Conservation (phyloP, 257 asterid genomes). For the Gentiana dahurica region DNA sequence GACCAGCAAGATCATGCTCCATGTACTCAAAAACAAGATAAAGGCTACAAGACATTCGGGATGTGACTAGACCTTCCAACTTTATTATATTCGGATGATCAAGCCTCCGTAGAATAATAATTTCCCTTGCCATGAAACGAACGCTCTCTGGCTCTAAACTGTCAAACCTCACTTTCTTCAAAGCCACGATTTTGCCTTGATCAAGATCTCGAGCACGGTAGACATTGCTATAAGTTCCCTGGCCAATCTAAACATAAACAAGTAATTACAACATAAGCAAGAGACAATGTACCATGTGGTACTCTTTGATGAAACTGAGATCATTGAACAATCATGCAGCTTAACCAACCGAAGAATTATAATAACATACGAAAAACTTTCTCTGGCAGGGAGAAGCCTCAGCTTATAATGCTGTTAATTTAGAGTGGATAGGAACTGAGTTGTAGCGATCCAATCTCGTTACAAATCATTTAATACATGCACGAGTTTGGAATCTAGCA, state of each 20-base stretch:
- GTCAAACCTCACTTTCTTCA: conserved; percentile 93
- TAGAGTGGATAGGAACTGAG: no score
- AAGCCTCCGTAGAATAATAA: conserved; percentile 75
- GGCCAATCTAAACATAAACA: conserved; percentile 60
- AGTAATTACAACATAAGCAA: conserved; percentile 1
- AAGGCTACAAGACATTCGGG: conserved; percentile 92
- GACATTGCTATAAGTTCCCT: conserved; percentile 92
- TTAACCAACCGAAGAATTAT: not conserved
- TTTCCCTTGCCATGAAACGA: conserved; percentile 97
- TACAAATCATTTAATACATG: no score
- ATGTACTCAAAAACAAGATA: conserved; percentile 91
- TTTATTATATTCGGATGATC: conserved; percentile 85
- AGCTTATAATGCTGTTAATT: no score
- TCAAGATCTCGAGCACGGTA: conserved; percentile 92
- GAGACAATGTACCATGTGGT: no score
- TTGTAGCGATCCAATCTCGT: no score
- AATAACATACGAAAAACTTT: no score
- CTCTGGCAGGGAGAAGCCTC: no score
- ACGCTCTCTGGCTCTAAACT: conserved; percentile 94
- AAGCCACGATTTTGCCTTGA: conserved; percentile 77
- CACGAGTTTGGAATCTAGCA: no score
- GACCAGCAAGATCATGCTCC: conserved; percentile 97
- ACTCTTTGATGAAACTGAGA: not conserved
- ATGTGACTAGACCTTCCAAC: conserved; percentile 89
- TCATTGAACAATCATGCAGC: not conserved